Conservation (phyloP, 768 basidiomycete species). For the Lentinula sp. region DNA sequence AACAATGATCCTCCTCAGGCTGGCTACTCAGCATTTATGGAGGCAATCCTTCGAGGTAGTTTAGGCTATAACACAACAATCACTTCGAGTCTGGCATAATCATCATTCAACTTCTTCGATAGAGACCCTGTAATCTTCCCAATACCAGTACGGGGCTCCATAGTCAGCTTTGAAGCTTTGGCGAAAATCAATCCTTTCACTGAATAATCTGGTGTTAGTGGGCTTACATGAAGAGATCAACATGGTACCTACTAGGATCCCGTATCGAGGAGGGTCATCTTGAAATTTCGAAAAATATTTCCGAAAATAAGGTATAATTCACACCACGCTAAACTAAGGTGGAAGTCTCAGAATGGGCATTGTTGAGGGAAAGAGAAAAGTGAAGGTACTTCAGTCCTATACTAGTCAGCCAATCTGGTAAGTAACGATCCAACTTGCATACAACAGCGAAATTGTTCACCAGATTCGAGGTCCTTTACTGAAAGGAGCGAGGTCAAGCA, state of each 20-base stretch:
- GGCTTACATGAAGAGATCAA: neutral
- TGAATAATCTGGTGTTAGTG: neutral
- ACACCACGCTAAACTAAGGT: conserved; percentile 14
- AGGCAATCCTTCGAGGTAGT: no score
- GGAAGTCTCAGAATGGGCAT: neutral
- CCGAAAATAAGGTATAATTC: conserved; percentile 15
- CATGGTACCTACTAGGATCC: neutral
- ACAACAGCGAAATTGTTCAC: conserved; percentile 14
- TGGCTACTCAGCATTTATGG: no score
- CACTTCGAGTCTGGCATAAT: no score
- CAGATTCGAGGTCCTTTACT: conserved; percentile 41
- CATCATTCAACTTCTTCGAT: neutral
- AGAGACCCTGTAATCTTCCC: neutral
- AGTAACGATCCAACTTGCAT: neutral
- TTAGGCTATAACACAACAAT: no score
- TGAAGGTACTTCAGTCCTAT: neutral
- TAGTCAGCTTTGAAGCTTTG: neutral
- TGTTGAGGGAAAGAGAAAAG: neutral
- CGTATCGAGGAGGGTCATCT: conserved; percentile 8
- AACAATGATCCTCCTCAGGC: no score
- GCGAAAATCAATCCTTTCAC: neutral
- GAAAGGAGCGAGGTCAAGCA: conserved; percentile 35
- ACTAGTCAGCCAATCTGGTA: neutral
- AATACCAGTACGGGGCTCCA: neutral
- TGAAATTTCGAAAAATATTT: conserved; percentile 15